Evolutionary conservation across 2,329 filamentous ascomycete genomes (phyloP), one percentile per base, ranked within the genome.

Genomic region (Aspergillus floridensis): DNA sequence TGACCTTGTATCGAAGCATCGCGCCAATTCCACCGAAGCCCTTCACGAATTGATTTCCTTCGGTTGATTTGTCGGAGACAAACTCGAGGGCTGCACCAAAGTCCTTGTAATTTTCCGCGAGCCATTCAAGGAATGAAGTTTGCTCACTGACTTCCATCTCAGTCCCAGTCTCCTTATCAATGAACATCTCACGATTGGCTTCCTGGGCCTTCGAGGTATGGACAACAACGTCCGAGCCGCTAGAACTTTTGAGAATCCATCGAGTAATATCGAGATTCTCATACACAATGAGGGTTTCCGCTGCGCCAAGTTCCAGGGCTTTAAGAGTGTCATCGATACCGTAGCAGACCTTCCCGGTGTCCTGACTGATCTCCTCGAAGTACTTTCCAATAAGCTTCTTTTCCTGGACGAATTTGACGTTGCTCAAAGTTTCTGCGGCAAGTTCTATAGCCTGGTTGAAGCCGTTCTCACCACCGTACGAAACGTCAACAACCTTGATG

Each of bases 341-440:
- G 77, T 99, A 99, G 83, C 95, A 99, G 68, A 99, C 88, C 74
- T 92, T 95, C 68, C 95, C 95, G 55, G 90, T 96, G 74, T 99
- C 95, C 79, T 96, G 92, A 76, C 92, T 96, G 73, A 99, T 98
- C 80, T 99, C 93, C 76, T 99, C 93, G 72, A 99, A 99, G 84
- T 99, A 99, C 76, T 91, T 92, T 76, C 93, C 93, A 73, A 99
- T 99, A 64, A 99, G 87, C 83, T 97, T 99, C 89, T 99, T 99
- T 85, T 99, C 95, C 80, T 99, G 95, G 76, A 99, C 97, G 78
- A 99, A 99, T 81, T 99, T 99, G 85, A 99, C 95, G 75, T 98
- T 99, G 79, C 93, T 91, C 51, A 99, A 86, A 7, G 95, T 99
- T 83, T 99, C 96, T 7, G 92, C 86, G 26, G 95, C 89, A 71